phyloP scores from a whole-genome alignment of 805 yeast species.

The Metschnikowia gruessii region DNA sequence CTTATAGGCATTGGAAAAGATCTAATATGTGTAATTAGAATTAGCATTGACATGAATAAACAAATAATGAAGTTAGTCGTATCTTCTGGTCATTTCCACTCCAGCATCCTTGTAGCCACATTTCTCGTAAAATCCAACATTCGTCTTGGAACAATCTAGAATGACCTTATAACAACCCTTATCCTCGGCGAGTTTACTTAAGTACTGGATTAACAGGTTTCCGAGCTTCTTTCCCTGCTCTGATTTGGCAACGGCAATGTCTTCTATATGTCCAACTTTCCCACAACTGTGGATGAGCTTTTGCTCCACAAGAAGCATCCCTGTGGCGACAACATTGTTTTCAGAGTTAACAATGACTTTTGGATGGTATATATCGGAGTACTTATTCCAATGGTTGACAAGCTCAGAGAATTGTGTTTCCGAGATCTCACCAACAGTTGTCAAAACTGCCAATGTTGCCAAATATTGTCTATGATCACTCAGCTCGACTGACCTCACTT shows the following conservation, averaged over 20 bases:
- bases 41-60: neutral
- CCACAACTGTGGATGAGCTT: constrained; percentile 86
- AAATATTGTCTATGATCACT: constrained; percentile 62
- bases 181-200: constrained; percentile 56
- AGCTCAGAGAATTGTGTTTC: constrained; percentile 47
- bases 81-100: constrained; percentile 61
- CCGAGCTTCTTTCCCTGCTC: constrained; percentile 90
- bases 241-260: constrained; percentile 70
- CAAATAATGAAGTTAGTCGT: constrained; percentile 9
- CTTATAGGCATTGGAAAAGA: constrained; percentile 13
- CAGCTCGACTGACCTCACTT: constrained; percentile 52
- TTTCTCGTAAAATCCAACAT: constrained; percentile 82
- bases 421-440: constrained; percentile 77
- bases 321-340: constrained; percentile 72
- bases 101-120: constrained; percentile 75
- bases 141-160: constrained; percentile 81
- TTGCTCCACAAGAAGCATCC: constrained; percentile 74
- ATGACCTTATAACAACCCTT: constrained; percentile 84
- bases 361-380: constrained; percentile 57
- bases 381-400: constrained; percentile 56
- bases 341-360: constrained; percentile 58
- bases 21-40: neutral
- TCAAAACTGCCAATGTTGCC: constrained; percentile 62
- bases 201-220: constrained; percentile 54
- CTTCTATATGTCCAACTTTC: constrained; percentile 90